Base-by-base conservation (phyloP, 768 basidiomycete genomes). In the Myochromella boudieri region DNA sequence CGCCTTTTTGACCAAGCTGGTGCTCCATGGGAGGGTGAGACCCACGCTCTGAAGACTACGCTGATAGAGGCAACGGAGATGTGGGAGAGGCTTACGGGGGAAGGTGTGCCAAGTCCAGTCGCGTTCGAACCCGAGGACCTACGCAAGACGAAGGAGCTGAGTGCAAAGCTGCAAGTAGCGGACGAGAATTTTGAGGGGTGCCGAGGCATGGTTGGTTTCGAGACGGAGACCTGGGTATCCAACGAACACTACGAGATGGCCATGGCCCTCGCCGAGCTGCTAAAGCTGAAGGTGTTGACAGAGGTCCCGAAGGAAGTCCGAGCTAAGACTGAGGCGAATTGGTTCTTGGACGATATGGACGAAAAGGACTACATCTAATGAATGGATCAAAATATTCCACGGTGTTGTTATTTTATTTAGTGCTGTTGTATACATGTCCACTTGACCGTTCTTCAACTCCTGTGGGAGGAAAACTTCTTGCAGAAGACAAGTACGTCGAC, bases 11-110 rank as follows among this genome's bases (percentile, higher is more conserved):
- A 37, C 44, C 55, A 70, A 29, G 73, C 78, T 40, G 36, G 77
- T 63, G 58, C 39, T 44, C 71, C 67, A 6, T 81, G 78, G 77
- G 74, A 76, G 60, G 77, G 75, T 47, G 77, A 77, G 66, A 55
- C 62, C n/a, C n/a, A n/a, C n/a, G n/a, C n/a, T n/a, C n/a, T n/a
- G n/a, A n/a, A n/a, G n/a, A n/a, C n/a, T n/a, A 57, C 65, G 52
- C 72, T 81, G 2, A 74, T 79, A 54, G 42, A 69, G 37, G 74
- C 67, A 49, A 69, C 64, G 54, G 52, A 77, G 56, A 61, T 46
- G 0, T 78, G 75, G 76, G 62, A 65, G 63, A 54, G 6, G 53
- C 68, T 80, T 52, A 60, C 67, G 38, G 68, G 63, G 45, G 66
- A 39, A 59, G 65, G 59, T 24, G 44, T 24, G 48, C 65, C 72